Base-by-base conservation (phyloP, 306 rosid species). In the Arachis stenosperma region DNA sequence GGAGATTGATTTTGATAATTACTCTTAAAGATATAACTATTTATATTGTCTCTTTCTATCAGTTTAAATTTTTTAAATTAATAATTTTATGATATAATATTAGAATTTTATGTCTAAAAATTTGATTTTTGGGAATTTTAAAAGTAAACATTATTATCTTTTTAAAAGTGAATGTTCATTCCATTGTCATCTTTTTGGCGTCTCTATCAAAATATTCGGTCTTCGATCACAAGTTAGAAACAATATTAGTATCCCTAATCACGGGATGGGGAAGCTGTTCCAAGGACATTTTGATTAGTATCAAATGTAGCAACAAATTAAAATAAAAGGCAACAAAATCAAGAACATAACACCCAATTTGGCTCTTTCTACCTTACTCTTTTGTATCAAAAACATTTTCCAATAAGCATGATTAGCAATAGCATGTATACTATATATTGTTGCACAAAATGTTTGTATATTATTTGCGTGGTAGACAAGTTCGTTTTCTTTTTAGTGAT, bases 211-310 rank as follows among this genome's bases (percentile, higher is more conserved):
- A 73, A 36, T n/a, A 61, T 62, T 52, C 47, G 40, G 15, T 2
- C 61, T 53, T 79, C 33, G 44, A 40, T 6, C 17, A 44, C 27
- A 79, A 53, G 67, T 29, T 37, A 58, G 54, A 67, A 47, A 61
- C 5, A 33, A 33, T 33, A 33, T 33, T 33, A 33, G 2, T 33
- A 58, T 10, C 65, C 67, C 54, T 69, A 75, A 43, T 68, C 80
- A 80, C 84, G 79, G 36, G 80, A 55, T 17, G 37, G 7, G 7
- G 14, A 63, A 63, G 15, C 13, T 69, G 71, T 39, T 73, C 36
- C 27, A 68, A 14, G 55, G 65, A 58, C 65, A 55, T 68, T 73
- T 79, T 41, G 29, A 37, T 14, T 33, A 33, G 12, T 46, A 22
- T 5, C 13, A 53, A 79, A 60, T 56, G 44, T 57, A 67, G 29